Conservation (phyloP, 1,284 basidiomycete species). For the Heterobasidion irregulare region DNA sequence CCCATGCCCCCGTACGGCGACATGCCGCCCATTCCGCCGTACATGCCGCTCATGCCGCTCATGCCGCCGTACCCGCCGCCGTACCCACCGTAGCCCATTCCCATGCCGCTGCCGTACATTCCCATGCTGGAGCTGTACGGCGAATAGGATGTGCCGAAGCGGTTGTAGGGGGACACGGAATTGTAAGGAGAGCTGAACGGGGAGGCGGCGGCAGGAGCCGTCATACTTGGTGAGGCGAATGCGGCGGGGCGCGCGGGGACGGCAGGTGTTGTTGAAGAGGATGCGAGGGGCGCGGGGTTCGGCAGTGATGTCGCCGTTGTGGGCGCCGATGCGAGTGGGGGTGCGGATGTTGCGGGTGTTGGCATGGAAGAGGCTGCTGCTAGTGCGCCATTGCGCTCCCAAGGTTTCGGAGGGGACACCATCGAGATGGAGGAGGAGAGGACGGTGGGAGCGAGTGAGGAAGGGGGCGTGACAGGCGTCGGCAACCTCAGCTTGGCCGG, state of each 20-base stretch:
- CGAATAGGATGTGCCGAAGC: constrained; percentile 33
- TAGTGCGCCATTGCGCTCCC: constrained; percentile 55
- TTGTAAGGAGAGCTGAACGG: constrained; percentile 30
- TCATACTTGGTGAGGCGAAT: constrained; percentile 20
- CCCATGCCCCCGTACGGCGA: constrained; percentile 30
- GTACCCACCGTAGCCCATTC: constrained; percentile 12
- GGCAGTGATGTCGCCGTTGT: constrained; percentile 5
- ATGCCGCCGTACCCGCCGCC: constrained; percentile 28
- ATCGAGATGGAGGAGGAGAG: constrained; percentile 23
- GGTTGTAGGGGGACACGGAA: constrained; percentile 36
- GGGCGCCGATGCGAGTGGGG: constrained; percentile 7
- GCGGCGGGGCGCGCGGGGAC: constrained; percentile 34
- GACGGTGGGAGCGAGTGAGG: no score
- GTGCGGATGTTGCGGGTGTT: constrained; percentile 16
- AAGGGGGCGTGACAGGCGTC: no score
- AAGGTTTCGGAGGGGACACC: constrained; percentile 81
- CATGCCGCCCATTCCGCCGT: constrained; percentile 31
- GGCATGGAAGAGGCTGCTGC: constrained; percentile 20
- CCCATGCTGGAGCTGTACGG: constrained; percentile 34
- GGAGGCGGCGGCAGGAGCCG: constrained; percentile 13
- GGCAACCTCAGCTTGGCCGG: no score
- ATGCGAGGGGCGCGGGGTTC: constrained; percentile 11
- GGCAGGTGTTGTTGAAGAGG: constrained; percentile 19
- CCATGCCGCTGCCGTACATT: constrained; percentile 30
- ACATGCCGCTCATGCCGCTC: constrained; percentile 17